These are phyloP conservation scores for Nicotiana noctiflora DNA, from an alignment of 257 asterid genomes.

Conservation along the genomic window DNA sequence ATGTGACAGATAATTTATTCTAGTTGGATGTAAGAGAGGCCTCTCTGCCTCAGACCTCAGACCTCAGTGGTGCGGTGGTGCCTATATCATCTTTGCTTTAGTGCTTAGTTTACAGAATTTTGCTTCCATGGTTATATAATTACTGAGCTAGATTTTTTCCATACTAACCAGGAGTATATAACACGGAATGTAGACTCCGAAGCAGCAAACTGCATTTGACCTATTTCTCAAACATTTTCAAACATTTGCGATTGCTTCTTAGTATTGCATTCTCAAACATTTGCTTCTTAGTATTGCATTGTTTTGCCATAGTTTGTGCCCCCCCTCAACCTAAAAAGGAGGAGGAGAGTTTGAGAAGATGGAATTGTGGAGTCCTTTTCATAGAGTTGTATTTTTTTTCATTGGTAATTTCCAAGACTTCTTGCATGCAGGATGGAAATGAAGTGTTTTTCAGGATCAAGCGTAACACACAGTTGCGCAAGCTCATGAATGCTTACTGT, in stretches of 20 bases:
- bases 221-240: background rate
- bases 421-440: conserved; percentile 23
- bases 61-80: too few relatives aligned
- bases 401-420: background rate
- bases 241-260: too few relatives aligned
- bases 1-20: too few relatives aligned
- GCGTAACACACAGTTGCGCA: conserved; percentile 57
- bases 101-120: background rate
- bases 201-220: background rate
- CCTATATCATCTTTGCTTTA: too few relatives aligned
- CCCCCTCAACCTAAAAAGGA: background rate
- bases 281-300: background rate
- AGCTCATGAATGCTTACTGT: conserved; percentile 70
- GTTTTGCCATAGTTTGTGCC: background rate
- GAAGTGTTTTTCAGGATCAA: conserved; percentile 57
- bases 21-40: too few relatives aligned
- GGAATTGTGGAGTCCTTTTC: background rate
- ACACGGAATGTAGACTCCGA: background rate
- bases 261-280: background rate
- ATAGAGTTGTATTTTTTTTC: background rate
- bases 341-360: background rate
- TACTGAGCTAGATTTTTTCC: background rate
- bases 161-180: too few relatives aligned
- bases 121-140: background rate
- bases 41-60: background rate